Conservation (phyloP, 2,329 filamentous ascomycete species). For the Exophiala spinifera region DNA sequence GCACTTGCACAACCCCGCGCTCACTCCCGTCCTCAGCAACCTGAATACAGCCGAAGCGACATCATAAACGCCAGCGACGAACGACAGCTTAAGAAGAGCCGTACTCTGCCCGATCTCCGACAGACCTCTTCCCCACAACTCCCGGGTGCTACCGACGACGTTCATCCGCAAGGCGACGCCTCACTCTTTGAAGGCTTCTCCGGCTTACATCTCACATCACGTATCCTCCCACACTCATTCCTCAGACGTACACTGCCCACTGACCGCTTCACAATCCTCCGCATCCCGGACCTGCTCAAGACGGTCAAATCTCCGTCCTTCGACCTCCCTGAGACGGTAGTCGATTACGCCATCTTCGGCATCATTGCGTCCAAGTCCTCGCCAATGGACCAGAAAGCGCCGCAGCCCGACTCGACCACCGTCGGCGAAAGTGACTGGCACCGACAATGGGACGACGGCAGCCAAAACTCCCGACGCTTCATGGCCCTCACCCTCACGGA, state of each 20-base stretch:
- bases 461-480: slow-evolving; percentile 70
- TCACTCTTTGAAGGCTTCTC: slow-evolving; percentile 84
- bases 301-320: slow-evolving; percentile 80
- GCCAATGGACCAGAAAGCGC: slow-evolving; percentile 59
- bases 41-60: slow-evolving; percentile 61
- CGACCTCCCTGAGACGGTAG: slow-evolving; percentile 73
- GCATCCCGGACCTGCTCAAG: slow-evolving; percentile 75
- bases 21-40: slow-evolving; percentile 44
- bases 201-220: slow-evolving; percentile 74
- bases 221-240: slow-evolving; percentile 76
- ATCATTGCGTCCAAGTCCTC: slow-evolving; percentile 86
- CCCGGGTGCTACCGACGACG: background rate
- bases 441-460: slow-evolving; percentile 50
- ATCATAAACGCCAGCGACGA: slow-evolving; percentile 42
- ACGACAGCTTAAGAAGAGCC: slow-evolving; percentile 18
- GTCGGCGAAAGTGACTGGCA: slow-evolving; percentile 39
- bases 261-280: slow-evolving; percentile 65
- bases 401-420: slow-evolving; percentile 38
- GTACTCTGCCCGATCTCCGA: slow-evolving; percentile 12
- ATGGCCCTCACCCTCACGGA: slow-evolving; percentile 89
- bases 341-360: slow-evolving; percentile 85
- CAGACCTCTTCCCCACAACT: slow-evolving; percentile 2
- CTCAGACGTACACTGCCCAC: slow-evolving; percentile 73
- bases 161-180: slow-evolving; percentile 42
- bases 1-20: slow-evolving; percentile 24